Conservation (phyloP, 2,329 filamentous ascomycete genomes). For the Clonostachys sp. region DNA sequence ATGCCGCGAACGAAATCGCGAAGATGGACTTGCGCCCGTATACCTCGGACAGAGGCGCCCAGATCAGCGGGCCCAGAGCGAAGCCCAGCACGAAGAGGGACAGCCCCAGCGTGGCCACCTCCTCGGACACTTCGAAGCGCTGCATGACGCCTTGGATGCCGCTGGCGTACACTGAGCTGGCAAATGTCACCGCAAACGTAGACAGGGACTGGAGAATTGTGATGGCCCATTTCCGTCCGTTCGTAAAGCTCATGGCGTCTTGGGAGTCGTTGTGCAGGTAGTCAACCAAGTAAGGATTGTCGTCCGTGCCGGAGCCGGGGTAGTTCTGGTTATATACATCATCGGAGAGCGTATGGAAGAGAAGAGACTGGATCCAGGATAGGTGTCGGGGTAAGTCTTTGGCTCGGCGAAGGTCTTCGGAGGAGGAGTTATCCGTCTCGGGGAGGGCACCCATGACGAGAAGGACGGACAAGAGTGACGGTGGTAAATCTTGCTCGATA, state of each 20-base stretch:
- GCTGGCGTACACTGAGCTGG: slow-evolving; percentile 58
- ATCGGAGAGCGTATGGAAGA: too few relatives aligned
- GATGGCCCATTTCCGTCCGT: slow-evolving; percentile 54
- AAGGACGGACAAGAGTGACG: too few relatives aligned
- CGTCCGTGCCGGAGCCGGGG: slow-evolving; percentile 53
- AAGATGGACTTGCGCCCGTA: slow-evolving; percentile 48
- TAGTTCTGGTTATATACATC: slow-evolving; percentile 21
- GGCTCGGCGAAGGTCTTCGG: too few relatives aligned
- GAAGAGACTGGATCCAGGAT: too few relatives aligned
- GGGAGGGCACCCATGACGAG: too few relatives aligned
- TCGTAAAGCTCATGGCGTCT: slow-evolving; percentile 55
- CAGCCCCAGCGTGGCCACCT: slow-evolving; percentile 56
- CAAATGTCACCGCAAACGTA: slow-evolving; percentile 60
- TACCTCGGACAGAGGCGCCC: slow-evolving; percentile 63
- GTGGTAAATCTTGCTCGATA: too few relatives aligned
- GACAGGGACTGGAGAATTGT: slow-evolving; percentile 55
- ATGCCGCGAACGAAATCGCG: slow-evolving; percentile 50
- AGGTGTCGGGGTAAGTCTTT: too few relatives aligned
- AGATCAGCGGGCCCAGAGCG: slow-evolving; percentile 60
- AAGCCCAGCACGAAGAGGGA: slow-evolving; percentile 61
- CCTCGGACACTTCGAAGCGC: too few relatives aligned
- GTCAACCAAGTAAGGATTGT: slow-evolving; percentile 58
- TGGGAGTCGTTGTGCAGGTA: slow-evolving; percentile 60
- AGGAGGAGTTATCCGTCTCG: too few relatives aligned
- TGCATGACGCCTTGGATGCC: neutral